phyloP scores from a whole-genome alignment of 2,329 filamentous ascomycete species.

The Fusarium sp. region DNA sequence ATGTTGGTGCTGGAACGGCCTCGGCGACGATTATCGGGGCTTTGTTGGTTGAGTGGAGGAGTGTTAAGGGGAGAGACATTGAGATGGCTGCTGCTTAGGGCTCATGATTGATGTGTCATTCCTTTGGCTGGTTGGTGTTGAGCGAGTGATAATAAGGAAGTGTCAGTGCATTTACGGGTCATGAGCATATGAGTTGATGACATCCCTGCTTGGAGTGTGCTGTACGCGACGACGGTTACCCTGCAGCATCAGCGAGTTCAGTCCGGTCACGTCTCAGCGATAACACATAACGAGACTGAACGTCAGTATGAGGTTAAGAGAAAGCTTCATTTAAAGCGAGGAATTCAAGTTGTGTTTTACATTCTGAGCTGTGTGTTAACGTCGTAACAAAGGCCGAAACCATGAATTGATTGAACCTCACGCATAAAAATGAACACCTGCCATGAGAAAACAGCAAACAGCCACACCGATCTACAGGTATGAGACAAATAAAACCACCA shows the following conservation, averaged over 20 bases:
- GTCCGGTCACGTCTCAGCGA: not conserved
- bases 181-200: not conserved
- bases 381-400: too few relatives aligned
- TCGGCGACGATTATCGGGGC: conserved; percentile 57
- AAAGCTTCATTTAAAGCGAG: too few relatives aligned
- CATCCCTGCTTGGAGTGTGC: not conserved
- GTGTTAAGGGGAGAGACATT: conserved; percentile 65
- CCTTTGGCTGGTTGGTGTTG: not conserved
- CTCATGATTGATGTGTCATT: not conserved
- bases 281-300: too few relatives aligned
- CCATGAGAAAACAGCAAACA: too few relatives aligned
- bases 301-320: too few relatives aligned
- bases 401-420: too few relatives aligned
- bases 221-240: not conserved
- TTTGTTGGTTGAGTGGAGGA: conserved; percentile 64
- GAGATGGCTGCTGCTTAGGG: conserved; percentile 45
- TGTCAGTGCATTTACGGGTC: not conserved
- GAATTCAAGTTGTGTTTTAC: not conserved
- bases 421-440: too few relatives aligned
- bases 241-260: fast-evolving
- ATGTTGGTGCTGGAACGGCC: conserved; percentile 57
- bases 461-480: too few relatives aligned
- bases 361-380: too few relatives aligned
- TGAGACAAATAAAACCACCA: too few relatives aligned
- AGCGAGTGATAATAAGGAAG: not conserved